These are phyloP conservation scores for Nannochloropsis gaditana DNA, from an alignment of 108 stramenopile genomes.

Conservation along the genomic window DNA sequence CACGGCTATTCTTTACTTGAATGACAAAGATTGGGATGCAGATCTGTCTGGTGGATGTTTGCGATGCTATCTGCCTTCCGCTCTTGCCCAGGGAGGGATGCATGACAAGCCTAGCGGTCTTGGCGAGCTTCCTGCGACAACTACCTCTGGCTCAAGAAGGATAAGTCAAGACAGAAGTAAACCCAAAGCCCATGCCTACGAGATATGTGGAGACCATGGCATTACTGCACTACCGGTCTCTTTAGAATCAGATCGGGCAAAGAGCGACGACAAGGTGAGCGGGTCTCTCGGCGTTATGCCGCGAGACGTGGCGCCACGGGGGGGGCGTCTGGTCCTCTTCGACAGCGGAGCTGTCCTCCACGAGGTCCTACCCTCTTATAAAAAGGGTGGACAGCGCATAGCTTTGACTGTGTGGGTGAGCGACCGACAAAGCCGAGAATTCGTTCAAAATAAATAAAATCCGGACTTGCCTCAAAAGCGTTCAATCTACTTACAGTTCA, in stretches of 20 bases:
- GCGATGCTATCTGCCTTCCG: neutral
- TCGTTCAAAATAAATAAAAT: neutral
- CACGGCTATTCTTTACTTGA: conserved; percentile 19
- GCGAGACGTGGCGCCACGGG: neutral
- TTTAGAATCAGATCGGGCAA: neutral
- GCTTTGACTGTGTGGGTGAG: neutral
- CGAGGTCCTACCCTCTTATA: neutral
- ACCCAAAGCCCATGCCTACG: neutral
- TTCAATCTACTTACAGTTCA: too few relatives aligned
- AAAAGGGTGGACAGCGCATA: neutral
- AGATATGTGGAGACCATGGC: neutral
- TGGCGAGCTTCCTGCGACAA: neutral
- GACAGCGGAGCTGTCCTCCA: neutral
- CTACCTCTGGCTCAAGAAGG: neutral
- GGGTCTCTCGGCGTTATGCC: neutral
- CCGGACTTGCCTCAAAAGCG: too few relatives aligned
- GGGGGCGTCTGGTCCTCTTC: conserved; percentile 12
- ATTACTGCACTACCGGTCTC: neutral
- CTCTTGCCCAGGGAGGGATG: neutral
- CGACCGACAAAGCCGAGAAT: neutral
- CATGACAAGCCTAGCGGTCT: neutral
- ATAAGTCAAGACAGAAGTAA: too few relatives aligned
- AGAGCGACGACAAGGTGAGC: neutral
- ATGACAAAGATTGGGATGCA: neutral
- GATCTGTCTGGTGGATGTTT: neutral